Evolutionary conservation across 1,139 yeast genomes (phyloP).

Genomic region (Maudiozyma humilis): DNA sequence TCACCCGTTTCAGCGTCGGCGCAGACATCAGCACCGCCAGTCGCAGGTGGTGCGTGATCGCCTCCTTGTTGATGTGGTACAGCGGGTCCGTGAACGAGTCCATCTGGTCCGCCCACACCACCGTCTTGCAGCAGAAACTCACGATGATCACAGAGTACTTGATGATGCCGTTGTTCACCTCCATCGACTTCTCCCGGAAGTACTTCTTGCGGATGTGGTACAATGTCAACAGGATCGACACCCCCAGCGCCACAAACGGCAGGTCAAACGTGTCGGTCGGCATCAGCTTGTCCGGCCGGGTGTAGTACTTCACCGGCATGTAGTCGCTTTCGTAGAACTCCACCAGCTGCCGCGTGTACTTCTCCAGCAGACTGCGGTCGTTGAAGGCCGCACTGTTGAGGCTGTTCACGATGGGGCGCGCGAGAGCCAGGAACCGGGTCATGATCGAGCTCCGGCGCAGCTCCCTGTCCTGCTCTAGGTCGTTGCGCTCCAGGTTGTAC

Average conservation of each 20-base stretch:
- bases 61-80: neutral
- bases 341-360: neutral
- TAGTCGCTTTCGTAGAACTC: neutral
- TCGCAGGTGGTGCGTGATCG: constrained; percentile 1
- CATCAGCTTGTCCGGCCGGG: neutral
- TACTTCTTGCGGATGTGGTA: constrained; percentile 1
- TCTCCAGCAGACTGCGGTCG: neutral
- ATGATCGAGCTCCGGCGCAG: neutral
- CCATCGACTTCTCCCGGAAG: constrained; percentile 1
- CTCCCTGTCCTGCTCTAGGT: neutral
- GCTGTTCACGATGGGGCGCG: neutral
- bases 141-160: neutral
- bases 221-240: neutral
- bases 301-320: neutral
- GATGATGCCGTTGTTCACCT: constrained; percentile 1
- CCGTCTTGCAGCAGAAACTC: neutral
- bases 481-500: neutral
- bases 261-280: neutral
- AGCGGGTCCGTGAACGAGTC: neutral
- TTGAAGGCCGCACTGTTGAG: constrained; percentile 1
- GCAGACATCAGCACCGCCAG: neutral
- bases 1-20: neutral
- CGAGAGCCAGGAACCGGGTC: neutral
- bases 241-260: neutral
- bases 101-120: constrained; percentile 1